These are phyloP conservation scores for Choiromyces venosus DNA, from an alignment of 495 filamentous ascomycete genomes.

Conservation along the genomic window DNA sequence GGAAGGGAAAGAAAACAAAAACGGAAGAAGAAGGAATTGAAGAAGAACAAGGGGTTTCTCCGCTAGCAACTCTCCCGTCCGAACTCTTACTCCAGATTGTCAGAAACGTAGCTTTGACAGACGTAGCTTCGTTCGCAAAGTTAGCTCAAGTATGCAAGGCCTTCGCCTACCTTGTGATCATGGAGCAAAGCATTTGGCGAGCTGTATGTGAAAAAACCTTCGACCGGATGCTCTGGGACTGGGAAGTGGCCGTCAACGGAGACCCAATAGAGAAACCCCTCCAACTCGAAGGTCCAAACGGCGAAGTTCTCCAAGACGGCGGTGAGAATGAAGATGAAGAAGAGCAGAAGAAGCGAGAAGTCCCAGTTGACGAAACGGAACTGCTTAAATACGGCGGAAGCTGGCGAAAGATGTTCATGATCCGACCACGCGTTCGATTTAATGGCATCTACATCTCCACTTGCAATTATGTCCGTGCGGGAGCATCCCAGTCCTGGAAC, in stretches of 20 bases:
- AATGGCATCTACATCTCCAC: conserved; percentile 94
- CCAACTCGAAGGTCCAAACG: conserved; percentile 9
- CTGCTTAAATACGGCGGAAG: conserved; percentile 46
- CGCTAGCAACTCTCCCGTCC: conserved; percentile 67
- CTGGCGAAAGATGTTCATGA: conserved; percentile 67
- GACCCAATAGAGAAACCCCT: conserved; percentile 46
- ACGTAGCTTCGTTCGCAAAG: conserved; percentile 73
- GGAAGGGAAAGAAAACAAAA: conserved; percentile 41
- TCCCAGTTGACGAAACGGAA: conserved; percentile 45
- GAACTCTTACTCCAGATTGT: conserved; percentile 77
- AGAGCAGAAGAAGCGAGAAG: conserved; percentile 38
- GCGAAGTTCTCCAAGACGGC: conserved; percentile 6
- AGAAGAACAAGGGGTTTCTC: conserved; percentile 49
- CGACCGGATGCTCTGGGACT: conserved; percentile 76
- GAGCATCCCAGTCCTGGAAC: conserved; percentile 55
- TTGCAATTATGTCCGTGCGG: conserved; percentile 85
- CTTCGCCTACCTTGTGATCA: conserved; percentile 74
- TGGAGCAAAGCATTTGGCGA: conserved; percentile 87
- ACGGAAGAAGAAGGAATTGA: conserved; percentile 15
- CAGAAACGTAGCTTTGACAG: conserved; percentile 62
- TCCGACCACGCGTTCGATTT: conserved; percentile 81
- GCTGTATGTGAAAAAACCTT: conserved; percentile 69
- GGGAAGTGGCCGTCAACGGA: conserved; percentile 59
- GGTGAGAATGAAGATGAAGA: conserved; percentile 23
- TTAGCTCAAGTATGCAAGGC: conserved; percentile 78